Base-by-base conservation (phyloP, 106 monocot genomes). In the Dactylorhiza incarnata region DNA sequence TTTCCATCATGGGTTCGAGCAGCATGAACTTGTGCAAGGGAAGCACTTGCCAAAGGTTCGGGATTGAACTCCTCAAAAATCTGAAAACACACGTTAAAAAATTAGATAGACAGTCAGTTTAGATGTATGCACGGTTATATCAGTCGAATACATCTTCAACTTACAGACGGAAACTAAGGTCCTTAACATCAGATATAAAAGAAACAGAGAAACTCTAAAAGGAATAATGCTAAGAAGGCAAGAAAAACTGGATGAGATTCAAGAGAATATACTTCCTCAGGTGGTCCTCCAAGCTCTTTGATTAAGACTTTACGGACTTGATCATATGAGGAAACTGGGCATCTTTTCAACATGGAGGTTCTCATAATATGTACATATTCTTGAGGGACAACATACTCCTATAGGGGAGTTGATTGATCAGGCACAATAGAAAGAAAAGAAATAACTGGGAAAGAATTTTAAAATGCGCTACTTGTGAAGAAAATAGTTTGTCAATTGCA, bases 1-100 rank as follows among this genome's bases (percentile, higher is more conserved):
- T 66, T 77, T 10, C 95, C 95, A 80, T 92, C 89, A 84, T 89
- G 89, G 26, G 90, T 86, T 37, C 58, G 78, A 78, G 95, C 95
- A 78, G 85, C 82, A 90, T 96, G 95, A 81, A 96, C 95, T 92
- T 96, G 95, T 13, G 95, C 95, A 87, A 96, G 87, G 29, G 95
- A 96, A 73, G 95, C 95, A 84, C 95, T 96, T 68, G 95, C 95
- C 26, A 96, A 62, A 70, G 95, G 95, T 13, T 82, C 76, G 58
- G 78, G 88, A 79, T 90, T 80, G 81, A 96, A 96, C 79, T 96
- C 89, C 56, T 77, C 71, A 85, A 96, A 95, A 75, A 93, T 66
- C 95, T 95, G 76, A 43, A 13, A 65, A 6, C 24, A 29, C 48
- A 37, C 75, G 45, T 29, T 56, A 23, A 7, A 48, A n/a, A 75